Percentiles rank a stretch among this genome's conserved stretches.
Conservation (phyloP, 1,284 basidiomycete species). For the Trametes hirsuta region DNA sequence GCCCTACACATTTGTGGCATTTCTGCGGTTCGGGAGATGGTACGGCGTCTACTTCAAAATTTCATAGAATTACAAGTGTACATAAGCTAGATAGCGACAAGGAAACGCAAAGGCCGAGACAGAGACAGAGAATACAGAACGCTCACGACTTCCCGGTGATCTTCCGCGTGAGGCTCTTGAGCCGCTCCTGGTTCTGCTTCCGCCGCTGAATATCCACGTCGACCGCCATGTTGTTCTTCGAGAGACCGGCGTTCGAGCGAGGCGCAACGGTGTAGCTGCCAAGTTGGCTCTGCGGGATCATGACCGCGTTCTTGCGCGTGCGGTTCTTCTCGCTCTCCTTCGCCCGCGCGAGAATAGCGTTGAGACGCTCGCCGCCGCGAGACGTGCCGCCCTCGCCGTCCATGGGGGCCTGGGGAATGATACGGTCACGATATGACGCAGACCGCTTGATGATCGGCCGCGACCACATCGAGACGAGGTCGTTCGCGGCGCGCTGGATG, state of each 20-base stretch:
- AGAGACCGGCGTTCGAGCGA: slow-evolving; percentile 50
- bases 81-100: not conserved
- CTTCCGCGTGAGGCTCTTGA: slow-evolving; percentile 48
- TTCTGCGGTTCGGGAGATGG: too few species aligned
- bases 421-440: slow-evolving; percentile 80
- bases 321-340: slow-evolving; percentile 68
- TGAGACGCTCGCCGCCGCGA: slow-evolving; percentile 55
- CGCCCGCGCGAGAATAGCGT: slow-evolving; percentile 71
- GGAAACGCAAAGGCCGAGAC: not conserved
- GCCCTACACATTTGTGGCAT: too few species aligned
- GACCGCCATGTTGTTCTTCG: slow-evolving; percentile 56
- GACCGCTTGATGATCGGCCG: slow-evolving; percentile 94
- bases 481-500: slow-evolving; percentile 81
- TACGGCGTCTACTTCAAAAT: too few species aligned
- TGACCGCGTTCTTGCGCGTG: slow-evolving; percentile 75
- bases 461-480: slow-evolving; percentile 88
- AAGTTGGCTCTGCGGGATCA: slow-evolving; percentile 72
- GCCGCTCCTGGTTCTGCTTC: slow-evolving; percentile 69
- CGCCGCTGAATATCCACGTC: slow-evolving; percentile 72
- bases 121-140: too few species aligned
- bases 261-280: slow-evolving; percentile 80
- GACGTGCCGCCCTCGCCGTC: slow-evolving; percentile 41
- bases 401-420: slow-evolving; percentile 55
- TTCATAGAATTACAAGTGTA: slow-evolving; percentile 11
- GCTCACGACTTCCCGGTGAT: slow-evolving; percentile 33